phyloP scores from a whole-genome alignment of 495 filamentous ascomycete genomes.

The Aspergillus diversus region DNA sequence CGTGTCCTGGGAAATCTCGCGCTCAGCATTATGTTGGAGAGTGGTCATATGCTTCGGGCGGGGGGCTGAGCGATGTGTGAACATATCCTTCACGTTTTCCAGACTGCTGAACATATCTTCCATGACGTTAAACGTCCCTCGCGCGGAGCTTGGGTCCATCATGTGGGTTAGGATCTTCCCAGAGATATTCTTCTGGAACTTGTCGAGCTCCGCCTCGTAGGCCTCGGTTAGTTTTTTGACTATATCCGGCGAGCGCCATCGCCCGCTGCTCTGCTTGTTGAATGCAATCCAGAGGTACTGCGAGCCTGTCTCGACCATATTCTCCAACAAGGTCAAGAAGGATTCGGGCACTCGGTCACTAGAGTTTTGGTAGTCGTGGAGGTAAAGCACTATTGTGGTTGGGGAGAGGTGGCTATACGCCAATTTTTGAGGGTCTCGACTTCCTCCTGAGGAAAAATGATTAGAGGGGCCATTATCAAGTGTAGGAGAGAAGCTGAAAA shows the following conservation, averaged over 20 bases:
- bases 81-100: neutral
- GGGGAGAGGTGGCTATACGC: neutral
- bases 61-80: neutral
- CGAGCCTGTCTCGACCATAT: neutral
- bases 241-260: neutral
- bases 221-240: neutral
- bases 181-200: neutral
- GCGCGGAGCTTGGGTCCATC: neutral
- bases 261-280: conserved; percentile 6
- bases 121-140: neutral
- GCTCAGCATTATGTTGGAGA: neutral
- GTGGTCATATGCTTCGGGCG: neutral
- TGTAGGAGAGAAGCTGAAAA: neutral
- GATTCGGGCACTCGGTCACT: neutral
- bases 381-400: neutral
- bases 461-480: neutral
- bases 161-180: neutral
- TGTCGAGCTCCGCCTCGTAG: neutral
- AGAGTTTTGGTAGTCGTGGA: conserved; percentile 1
- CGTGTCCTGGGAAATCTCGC: neutral
- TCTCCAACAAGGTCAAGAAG: neutral
- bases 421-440: neutral
- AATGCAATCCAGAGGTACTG: conserved; percentile 3
- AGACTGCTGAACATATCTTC: neutral
- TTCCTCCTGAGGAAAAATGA: neutral